These are phyloP conservation scores for Allomyces javanicus DNA, from an alignment of 192 early-diverging fungal genomes.

Conservation along the genomic window DNA sequence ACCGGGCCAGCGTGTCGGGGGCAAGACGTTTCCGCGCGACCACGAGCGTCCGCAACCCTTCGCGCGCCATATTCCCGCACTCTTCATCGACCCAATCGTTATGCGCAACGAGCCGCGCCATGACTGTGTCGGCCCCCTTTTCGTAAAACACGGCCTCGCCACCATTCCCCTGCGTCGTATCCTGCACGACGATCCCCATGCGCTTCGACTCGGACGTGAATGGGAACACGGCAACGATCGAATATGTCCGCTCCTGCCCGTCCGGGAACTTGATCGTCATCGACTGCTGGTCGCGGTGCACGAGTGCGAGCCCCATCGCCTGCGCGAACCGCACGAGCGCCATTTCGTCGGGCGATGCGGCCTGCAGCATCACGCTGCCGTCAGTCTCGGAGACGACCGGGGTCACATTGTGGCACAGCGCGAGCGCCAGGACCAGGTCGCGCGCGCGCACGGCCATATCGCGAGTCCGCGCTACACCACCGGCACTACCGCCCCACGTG, in stretches of 20 bases:
- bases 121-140: conserved; percentile 87
- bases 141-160: conserved; percentile 73
- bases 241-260: conserved; percentile 20
- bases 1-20: conserved; percentile 17
- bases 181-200: conserved; percentile 82
- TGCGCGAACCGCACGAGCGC: conserved; percentile 88
- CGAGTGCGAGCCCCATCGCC: conserved; percentile 59
- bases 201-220: conserved; percentile 95
- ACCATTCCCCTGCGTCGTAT: conserved; percentile 16
- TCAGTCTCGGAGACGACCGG: conserved; percentile 36
- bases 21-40: conserved; percentile 67
- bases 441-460: conserved; percentile 67
- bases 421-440: conserved; percentile 75
- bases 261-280: conserved; percentile 18
- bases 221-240: conserved; percentile 84
- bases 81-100: conserved; percentile 97
- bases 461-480: conserved; percentile 7
- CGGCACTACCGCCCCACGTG: no score
- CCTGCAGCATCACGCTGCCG: conserved; percentile 61
- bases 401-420: conserved; percentile 81
- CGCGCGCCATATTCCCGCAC: conserved; percentile 88
- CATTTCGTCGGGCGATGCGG: conserved; percentile 89
- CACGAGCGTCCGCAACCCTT: conserved; percentile 83
- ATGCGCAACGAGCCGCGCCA: conserved; percentile 68
- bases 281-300: conserved; percentile 48